These are phyloP conservation scores for Oryza coarctata DNA, from an alignment of 176 grass and related monocot genomes.

Conservation along the genomic window DNA sequence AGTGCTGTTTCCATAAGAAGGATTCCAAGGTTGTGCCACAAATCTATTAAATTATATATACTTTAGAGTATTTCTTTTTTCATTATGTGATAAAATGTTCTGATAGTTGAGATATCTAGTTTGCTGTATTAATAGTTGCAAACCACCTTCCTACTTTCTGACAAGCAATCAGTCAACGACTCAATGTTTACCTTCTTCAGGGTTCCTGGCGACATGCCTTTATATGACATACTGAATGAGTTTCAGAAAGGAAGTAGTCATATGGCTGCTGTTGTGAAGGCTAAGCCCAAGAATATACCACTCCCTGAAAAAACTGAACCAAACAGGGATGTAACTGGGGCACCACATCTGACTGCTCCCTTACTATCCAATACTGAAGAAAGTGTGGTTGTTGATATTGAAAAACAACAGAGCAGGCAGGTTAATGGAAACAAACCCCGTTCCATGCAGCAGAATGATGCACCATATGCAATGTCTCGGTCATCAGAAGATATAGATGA, in stretches of 20 bases:
- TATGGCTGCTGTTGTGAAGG: conserved; percentile 98
- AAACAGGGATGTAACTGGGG: conserved; percentile 42
- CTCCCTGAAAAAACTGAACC: conserved; percentile 45
- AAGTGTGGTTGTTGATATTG: conserved; percentile 73
- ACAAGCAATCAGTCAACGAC: conserved; percentile 23
- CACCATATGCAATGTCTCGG: conserved; percentile 33
- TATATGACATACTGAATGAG: conserved; percentile 99
- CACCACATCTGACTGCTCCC: conserved; percentile 44
- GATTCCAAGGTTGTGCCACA: conserved; percentile 75
- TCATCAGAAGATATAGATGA: conserved; percentile 94
- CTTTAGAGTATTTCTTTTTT: conserved; percentile 7
- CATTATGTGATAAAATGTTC: conserved; percentile 4
- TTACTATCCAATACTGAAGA: conserved; percentile 70
- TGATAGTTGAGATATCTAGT: not conserved
- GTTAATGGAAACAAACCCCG: conserved; percentile 53
- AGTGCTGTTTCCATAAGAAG: conserved; percentile 98
- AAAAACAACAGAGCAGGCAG: conserved; percentile 52
- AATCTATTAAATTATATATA: conserved; percentile 24
- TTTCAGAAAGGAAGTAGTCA: conserved; percentile 99
- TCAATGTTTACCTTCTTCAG: conserved; percentile 44
- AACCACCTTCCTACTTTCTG: not conserved
- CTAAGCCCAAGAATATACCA: conserved; percentile 54
- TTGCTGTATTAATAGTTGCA: conserved; percentile 30
- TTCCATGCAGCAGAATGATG: conserved; percentile 35
- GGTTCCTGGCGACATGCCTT: conserved; percentile 96